A percentile compares a stretch with the other conserved stretches of the same genome.
Evolutionary conservation across 2,329 filamentous ascomycete species (phyloP).

Genomic region (Bipolaris oryzae): DNA sequence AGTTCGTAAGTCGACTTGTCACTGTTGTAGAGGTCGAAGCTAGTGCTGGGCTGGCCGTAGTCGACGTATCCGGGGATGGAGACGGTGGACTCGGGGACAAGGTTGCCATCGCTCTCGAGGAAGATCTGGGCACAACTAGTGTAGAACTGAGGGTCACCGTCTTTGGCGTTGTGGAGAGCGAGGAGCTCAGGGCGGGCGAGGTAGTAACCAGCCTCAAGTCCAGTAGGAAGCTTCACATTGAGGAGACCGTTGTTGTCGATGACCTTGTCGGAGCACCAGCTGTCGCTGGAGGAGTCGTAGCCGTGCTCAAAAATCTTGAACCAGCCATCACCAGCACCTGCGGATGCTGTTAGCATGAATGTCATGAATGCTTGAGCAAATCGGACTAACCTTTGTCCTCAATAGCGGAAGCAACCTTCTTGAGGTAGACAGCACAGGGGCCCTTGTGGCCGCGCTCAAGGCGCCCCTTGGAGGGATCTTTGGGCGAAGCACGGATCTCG

Average conservation of each 20-base stretch:
- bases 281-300: conserved; percentile 60
- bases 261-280: conserved; percentile 75
- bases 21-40: conserved; percentile 67
- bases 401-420: conserved; percentile 66
- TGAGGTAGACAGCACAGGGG: conserved; percentile 75
- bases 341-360: neutral
- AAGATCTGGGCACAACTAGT: conserved; percentile 74
- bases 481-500: conserved; percentile 67
- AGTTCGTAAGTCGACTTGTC: conserved; percentile 52
- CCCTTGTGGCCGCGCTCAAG: conserved; percentile 69
- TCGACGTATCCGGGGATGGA: conserved; percentile 71
- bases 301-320: conserved; percentile 78
- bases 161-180: conserved; percentile 67
- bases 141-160: conserved; percentile 69
- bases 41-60: conserved; percentile 60
- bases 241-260: conserved; percentile 68
- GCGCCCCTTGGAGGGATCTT: conserved; percentile 59
- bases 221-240: conserved; percentile 66
- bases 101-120: conserved; percentile 58
- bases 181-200: conserved; percentile 72
- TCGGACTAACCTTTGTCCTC: conserved; percentile 46
- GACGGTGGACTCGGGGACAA: conserved; percentile 60
- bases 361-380: neutral
- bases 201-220: conserved; percentile 70
- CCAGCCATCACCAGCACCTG: conserved; percentile 67